phyloP scores from a whole-genome alignment of 768 basidiomycete species.

The Ramaria sp. region DNA sequence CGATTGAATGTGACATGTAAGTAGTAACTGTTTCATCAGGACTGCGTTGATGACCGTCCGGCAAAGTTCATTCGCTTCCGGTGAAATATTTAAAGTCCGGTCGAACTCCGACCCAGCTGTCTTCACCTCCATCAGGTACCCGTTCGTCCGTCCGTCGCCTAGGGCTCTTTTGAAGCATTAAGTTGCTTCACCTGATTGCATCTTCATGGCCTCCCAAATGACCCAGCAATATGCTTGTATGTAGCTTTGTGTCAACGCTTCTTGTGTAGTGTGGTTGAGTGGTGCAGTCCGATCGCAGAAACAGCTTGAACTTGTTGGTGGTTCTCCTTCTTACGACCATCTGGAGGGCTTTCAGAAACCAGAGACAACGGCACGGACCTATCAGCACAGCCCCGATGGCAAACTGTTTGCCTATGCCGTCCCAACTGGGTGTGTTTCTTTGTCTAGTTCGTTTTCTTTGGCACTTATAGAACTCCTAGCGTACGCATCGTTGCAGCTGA shows the following conservation, averaged over 20 bases:
- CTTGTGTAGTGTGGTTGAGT: slow-evolving; percentile 10
- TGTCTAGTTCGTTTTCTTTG: slow-evolving; percentile 10
- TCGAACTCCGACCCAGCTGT: not conserved
- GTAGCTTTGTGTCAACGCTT: slow-evolving; percentile 23
- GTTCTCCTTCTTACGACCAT: slow-evolving; percentile 63
- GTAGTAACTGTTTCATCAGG: too few relatives aligned
- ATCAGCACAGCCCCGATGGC: slow-evolving; percentile 79
- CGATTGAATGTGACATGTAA: too few relatives aligned
- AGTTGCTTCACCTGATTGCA: slow-evolving; percentile 19
- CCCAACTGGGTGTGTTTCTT: slow-evolving; percentile 52
- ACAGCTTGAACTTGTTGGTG: slow-evolving; percentile 75
- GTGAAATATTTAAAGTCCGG: not conserved
- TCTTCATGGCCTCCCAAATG: slow-evolving; percentile 58
- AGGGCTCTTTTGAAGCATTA: slow-evolving; percentile 15
- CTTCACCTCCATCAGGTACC: not conserved
- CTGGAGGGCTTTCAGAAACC: slow-evolving; percentile 55
- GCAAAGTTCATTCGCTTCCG: too few relatives aligned
- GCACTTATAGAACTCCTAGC: slow-evolving; percentile 28
- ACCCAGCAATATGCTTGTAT: slow-evolving; percentile 82
- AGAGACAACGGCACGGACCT: slow-evolving; percentile 63
- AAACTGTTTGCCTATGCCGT: slow-evolving; percentile 79
- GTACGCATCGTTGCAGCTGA: slow-evolving; percentile 71
- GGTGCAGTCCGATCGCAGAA: slow-evolving; percentile 86
- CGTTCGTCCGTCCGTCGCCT: not conserved
- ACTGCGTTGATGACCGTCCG: too few relatives aligned